Evolutionary conservation across 148 eudicot species (phyloP).

Genomic region (Tetragonia tetragonoides): DNA sequence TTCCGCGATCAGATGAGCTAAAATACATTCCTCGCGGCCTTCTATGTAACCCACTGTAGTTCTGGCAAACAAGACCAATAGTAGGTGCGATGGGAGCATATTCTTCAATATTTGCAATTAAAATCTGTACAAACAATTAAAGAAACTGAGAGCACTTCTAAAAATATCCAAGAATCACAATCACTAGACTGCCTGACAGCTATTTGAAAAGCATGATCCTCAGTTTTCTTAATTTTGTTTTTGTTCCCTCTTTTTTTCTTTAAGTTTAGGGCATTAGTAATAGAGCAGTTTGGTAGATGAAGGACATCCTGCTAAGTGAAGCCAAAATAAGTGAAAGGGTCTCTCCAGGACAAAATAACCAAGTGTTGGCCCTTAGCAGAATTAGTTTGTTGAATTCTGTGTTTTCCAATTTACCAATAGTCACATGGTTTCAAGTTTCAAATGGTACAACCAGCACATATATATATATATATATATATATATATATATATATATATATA

Average conservation of each 20-base stretch:
- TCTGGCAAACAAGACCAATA: constrained; percentile 95
- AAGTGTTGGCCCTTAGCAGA: too few relatives aligned
- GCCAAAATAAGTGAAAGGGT: not conserved
- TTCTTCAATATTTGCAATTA: constrained; percentile 86
- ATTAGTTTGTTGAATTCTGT: not conserved
- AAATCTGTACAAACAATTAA: constrained; percentile 50
- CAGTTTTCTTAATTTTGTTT: too few relatives aligned
- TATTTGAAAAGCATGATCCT: not conserved
- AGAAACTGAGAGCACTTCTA: not conserved
- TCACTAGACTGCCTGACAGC: not conserved
- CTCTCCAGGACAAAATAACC: too few relatives aligned
- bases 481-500: too few relatives aligned
- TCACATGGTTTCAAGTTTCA: not conserved
- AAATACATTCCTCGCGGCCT: constrained; percentile 98
- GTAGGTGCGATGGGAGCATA: constrained; percentile 99
- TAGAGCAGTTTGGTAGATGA: not conserved
- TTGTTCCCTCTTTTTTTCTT: too few relatives aligned
- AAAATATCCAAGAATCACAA: not conserved
- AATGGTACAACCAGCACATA: not conserved
- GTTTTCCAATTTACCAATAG: not conserved
- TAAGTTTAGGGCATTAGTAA: too few relatives aligned
- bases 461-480: too few relatives aligned
- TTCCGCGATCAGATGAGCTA: constrained; percentile 93
- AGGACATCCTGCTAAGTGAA: not conserved
- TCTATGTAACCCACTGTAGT: constrained; percentile 89